phyloP scores from a whole-genome alignment of 2,329 filamentous ascomycete species.

The Fusarium pseudonygamai region DNA sequence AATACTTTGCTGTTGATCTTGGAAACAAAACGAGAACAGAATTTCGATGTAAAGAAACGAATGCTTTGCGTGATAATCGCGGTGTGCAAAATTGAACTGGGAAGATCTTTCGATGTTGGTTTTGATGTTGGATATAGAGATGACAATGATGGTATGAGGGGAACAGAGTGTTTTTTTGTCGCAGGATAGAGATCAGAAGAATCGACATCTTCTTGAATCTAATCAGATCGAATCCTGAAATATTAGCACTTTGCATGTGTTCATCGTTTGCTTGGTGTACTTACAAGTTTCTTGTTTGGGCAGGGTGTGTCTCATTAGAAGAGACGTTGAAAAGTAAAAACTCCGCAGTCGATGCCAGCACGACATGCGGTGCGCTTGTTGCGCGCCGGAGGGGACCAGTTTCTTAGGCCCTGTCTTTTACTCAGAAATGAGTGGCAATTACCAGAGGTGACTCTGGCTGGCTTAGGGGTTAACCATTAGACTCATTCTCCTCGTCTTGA shows the following conservation, averaged over 20 bases:
- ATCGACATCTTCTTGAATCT: neutral
- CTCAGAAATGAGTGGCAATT: neutral
- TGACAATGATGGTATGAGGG: neutral
- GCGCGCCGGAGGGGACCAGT: neutral
- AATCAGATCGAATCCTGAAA: neutral
- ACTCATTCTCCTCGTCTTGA: neutral
- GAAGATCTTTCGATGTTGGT: neutral
- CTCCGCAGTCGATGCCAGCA: neutral
- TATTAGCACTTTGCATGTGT: neutral
- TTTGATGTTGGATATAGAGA: neutral
- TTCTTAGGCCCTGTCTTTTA: neutral
- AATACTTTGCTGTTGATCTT: neutral
- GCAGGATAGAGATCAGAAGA: neutral
- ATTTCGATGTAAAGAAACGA: neutral
- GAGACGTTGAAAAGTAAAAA: neutral
- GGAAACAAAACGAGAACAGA: neutral
- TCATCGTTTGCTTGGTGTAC: neutral
- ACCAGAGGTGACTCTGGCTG: neutral
- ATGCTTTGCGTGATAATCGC: neutral
- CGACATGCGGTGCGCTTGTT: neutral
- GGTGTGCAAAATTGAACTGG: neutral
- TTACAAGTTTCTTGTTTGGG: neutral
- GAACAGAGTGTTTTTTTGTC: neutral
- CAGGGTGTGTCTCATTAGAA: neutral
- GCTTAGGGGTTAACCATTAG: neutral